Evolutionary conservation across 257 asterid species (phyloP).

Genomic region (Voacanga thouarsii): DNA sequence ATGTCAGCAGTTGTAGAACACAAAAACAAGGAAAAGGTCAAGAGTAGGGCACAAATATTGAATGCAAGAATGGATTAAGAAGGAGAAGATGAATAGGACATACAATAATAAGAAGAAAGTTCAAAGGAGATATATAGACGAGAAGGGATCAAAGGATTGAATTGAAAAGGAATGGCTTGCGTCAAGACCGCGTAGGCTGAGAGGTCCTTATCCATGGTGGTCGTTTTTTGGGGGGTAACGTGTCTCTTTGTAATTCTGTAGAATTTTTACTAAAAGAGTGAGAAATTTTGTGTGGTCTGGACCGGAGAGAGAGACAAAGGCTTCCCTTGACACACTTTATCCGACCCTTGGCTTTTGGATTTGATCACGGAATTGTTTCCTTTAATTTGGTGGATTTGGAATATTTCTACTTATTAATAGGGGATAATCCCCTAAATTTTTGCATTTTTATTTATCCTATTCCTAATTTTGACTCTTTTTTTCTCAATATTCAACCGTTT

Average conservation of each 20-base stretch:
- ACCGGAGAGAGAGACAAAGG: not conserved
- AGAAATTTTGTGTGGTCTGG: conserved; percentile 4
- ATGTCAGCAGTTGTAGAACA: not conserved
- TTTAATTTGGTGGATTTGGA: not conserved
- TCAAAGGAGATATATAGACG: not conserved
- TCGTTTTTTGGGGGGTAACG: not conserved
- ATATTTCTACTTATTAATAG: not conserved
- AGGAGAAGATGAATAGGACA: not conserved
- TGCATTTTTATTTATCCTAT: no score
- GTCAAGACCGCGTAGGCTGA: conserved; percentile 1
- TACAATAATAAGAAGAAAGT: not conserved
- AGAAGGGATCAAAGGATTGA: not conserved
- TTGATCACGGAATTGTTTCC: not conserved
- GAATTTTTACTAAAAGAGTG: not conserved
- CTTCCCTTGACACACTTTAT: not conserved
- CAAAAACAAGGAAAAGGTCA: not conserved
- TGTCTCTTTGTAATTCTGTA: conserved; percentile 2
- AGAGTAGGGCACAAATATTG: not conserved
- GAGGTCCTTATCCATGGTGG: conserved; percentile 21
- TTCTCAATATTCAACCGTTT: no score
- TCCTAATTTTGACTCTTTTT: no score
- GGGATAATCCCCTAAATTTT: not conserved
- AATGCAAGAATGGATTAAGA: not conserved
- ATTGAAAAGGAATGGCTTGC: not conserved
- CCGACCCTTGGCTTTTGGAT: conserved; percentile 5